Conservation (phyloP, 2,329 filamentous ascomycete species). For the Aureobasidium zeae region DNA sequence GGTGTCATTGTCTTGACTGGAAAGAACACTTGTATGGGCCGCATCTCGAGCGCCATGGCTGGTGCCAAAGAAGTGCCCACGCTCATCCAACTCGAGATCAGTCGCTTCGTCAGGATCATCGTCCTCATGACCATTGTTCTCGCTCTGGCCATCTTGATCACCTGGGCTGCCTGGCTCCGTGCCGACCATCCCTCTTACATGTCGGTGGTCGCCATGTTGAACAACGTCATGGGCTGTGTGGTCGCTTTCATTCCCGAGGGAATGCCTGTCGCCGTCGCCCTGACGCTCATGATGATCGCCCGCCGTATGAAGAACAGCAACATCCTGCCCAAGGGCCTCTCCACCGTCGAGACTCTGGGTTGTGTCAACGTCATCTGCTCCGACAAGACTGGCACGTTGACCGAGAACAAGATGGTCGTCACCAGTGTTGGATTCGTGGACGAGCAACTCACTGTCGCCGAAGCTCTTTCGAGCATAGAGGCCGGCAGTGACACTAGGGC, state of each 20-base stretch:
- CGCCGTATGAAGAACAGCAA: constrained; percentile 36
- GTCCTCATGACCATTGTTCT: constrained; percentile 33
- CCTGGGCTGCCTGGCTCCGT: constrained; percentile 38
- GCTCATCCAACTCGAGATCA: constrained; percentile 37
- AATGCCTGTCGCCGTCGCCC: constrained; percentile 24
- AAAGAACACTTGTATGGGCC: constrained; percentile 35
- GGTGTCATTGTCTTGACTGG: constrained; percentile 37
- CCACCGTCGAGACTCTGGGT: constrained; percentile 37
- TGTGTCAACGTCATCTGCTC: constrained; percentile 39
- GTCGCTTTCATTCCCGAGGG: constrained; percentile 27
- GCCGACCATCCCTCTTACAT: constrained; percentile 32
- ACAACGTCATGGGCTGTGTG: constrained; percentile 37
- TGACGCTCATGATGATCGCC: constrained; percentile 37
- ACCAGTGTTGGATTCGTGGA: constrained; percentile 33
- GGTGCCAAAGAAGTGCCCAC: constrained; percentile 32
- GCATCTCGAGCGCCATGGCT: constrained; percentile 33
- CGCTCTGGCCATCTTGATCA: constrained; percentile 35
- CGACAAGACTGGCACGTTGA: constrained; percentile 37
- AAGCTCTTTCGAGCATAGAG: constrained; percentile 21
- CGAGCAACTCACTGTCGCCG: constrained; percentile 22
- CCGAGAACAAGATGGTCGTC: constrained; percentile 40
- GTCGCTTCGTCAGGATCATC: constrained; percentile 38
- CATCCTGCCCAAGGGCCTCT: constrained; percentile 36
- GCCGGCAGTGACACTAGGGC: constrained; percentile 18
- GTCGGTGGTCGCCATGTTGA: constrained; percentile 37